Base-by-base conservation (phyloP, 1,284 basidiomycete genomes). In the Lentinula novae-zelandiae region DNA sequence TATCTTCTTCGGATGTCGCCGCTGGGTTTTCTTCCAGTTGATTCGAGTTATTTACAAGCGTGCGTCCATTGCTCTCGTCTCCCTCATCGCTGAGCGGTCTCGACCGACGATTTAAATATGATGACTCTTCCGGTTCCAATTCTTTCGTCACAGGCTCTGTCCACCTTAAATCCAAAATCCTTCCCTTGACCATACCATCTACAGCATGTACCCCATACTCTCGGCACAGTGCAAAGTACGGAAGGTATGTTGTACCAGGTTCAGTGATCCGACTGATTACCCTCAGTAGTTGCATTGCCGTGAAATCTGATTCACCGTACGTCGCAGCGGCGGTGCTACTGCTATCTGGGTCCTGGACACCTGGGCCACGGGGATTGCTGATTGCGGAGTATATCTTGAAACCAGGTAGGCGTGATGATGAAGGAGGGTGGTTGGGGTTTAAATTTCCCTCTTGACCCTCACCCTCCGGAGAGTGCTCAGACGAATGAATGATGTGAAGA, bases 131-230 rank as follows among this genome's bases (percentile, higher is more conserved):
- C 27, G 69, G 70, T n/a, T 60, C 70, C 42, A 62, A 64, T 68
- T 82, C 81, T 63, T 74, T 77, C 60, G 85, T 84, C 22, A 91
- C 78, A 2, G 83, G 75, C 62, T 89, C 84, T 57, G 85, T 89
- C 91, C 90, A 92, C 49, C 90, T 75, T 65, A 93, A 68, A 70
- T 92, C 89, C 57, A 93, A 71, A 42, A 92, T 83, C 53, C 85
- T 79, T 1, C 85, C 88, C 63, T 85, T 83, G 31, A 93, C 82
- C 87, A 93, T 89, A 17, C 87, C 90, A 69, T 93, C 91, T 4
- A 93, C 88, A 4, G 89, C 87, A 8, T 82, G 77, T 50, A 89
- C 87, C 1, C 91, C 91, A 22, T 92, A 75, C 71, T 92, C 89
- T 38, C 89, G 79, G 68, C 90, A 92, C 7, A 92, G 78, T 62